phyloP scores from a whole-genome alignment of 2,329 filamentous ascomycete species.

The Colletotrichum chrysophilum region DNA sequence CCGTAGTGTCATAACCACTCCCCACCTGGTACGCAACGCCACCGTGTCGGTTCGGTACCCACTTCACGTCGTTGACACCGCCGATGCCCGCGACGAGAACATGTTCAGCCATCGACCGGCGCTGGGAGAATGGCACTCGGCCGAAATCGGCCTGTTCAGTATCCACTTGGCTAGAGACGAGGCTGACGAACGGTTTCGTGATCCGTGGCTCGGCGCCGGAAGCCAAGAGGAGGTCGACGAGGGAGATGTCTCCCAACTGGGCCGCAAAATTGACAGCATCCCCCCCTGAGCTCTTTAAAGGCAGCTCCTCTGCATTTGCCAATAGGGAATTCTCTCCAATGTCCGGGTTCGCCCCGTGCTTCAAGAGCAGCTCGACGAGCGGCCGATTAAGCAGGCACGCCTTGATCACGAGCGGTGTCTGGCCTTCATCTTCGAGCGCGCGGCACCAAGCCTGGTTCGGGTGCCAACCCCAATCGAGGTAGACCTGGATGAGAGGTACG shows the following conservation, averaged over 20 bases:
- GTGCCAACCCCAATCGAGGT: not conserved
- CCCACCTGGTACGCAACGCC: no score
- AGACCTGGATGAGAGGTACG: not conserved
- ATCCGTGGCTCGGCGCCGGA: not conserved
- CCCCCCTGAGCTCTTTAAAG: not conserved
- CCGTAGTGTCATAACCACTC: not conserved
- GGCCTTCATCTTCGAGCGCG: not conserved
- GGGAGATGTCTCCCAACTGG: not conserved
- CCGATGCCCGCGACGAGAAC: not conserved
- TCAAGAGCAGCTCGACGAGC: not conserved
- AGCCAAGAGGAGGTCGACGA: not conserved
- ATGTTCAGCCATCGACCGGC: not conserved
- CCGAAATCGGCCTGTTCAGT: no score
- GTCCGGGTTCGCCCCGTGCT: not conserved
- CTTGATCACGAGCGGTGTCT: not conserved
- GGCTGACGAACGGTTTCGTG: not conserved
- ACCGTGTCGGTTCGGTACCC: not conserved
- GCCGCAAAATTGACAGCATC: not conserved
- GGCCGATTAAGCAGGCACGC: accelerated
- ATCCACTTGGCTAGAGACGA: no score
- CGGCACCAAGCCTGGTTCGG: not conserved
- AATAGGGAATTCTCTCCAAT: accelerated
- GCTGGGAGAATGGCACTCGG: not conserved
- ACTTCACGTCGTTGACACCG: not conserved
- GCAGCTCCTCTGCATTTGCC: accelerated